These are phyloP conservation scores for Ulota crispa DNA, from an alignment of 225 moss, liverwort and hornwort species.

Conservation along the genomic window DNA sequence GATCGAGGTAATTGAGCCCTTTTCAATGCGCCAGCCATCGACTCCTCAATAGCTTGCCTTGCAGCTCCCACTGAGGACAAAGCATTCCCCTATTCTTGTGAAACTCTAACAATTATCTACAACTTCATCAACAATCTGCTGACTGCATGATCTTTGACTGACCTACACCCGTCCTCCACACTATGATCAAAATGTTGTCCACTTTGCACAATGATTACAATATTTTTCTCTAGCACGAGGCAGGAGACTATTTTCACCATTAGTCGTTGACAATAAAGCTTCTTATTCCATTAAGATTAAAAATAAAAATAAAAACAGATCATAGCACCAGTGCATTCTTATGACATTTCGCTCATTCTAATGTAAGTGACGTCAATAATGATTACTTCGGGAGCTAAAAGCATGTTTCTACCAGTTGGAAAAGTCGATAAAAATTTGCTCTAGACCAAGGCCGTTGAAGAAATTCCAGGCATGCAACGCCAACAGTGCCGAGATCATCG, in stretches of 20 bases:
- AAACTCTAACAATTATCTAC: background rate
- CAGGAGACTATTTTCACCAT: background rate
- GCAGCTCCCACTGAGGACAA: constrained; percentile 60
- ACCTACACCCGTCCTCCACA: background rate
- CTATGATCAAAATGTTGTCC: background rate
- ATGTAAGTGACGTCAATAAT: background rate
- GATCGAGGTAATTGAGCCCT: constrained; percentile 59
- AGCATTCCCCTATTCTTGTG: constrained; percentile 15
- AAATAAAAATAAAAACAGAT: background rate
- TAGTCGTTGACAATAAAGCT: background rate
- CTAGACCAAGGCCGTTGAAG: background rate
- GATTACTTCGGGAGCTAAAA: background rate
- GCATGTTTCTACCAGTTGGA: background rate
- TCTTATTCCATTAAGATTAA: background rate
- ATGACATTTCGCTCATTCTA: background rate
- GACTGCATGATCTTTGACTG: background rate
- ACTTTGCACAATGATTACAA: background rate
- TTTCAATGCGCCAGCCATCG: constrained; percentile 78
- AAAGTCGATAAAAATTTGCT: constrained; percentile 2
- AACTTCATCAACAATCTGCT: background rate
- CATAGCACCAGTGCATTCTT: background rate
- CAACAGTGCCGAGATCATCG: background rate
- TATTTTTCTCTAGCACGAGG: background rate
- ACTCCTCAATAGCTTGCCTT: constrained; percentile 68
- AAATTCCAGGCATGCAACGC: background rate